These are phyloP conservation scores for Dryas alaskensis DNA, from an alignment of 306 rosid species.

Conservation along the genomic window DNA sequence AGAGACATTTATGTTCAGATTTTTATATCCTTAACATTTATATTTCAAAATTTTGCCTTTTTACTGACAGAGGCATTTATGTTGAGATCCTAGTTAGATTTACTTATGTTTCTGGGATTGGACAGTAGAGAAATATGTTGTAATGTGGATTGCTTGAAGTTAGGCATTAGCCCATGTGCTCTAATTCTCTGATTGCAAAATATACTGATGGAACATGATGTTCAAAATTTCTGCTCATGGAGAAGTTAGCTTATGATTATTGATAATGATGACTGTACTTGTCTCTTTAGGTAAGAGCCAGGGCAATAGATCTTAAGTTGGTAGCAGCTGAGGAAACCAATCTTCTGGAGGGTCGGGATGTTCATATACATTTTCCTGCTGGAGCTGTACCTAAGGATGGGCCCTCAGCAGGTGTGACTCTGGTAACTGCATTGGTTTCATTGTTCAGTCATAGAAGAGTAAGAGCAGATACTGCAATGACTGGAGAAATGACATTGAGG, in stretches of 20 bases:
- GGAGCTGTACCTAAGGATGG: conserved; percentile 99
- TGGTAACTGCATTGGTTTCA: conserved; percentile 94
- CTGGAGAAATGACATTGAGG: conserved; percentile 98
- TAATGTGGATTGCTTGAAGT: neutral
- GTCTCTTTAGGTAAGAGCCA: conserved; percentile 70
- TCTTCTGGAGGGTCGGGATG: conserved; percentile 82
- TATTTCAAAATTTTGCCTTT: too few relatives aligned
- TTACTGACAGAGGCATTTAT: neutral
- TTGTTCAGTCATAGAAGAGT: conserved; percentile 73
- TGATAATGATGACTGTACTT: conserved; percentile 18
- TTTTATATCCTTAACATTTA: neutral
- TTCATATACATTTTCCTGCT: conserved; percentile 98
- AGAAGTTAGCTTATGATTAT: conserved; percentile 13
- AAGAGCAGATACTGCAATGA: conserved; percentile 97
- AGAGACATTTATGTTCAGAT: too few relatives aligned
- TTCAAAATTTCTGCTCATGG: neutral
- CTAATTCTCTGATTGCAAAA: neutral
- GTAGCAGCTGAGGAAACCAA: conserved; percentile 59
- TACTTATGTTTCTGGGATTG: neutral
- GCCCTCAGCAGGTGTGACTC: conserved; percentile 98
- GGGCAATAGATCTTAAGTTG: conserved; percentile 72
- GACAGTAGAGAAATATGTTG: neutral
- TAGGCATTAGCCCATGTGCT: neutral
- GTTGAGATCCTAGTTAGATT: neutral
- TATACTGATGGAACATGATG: neutral